phyloP scores from a whole-genome alignment of 192 early-diverging fungal species.

The Coemansia pectinata region DNA sequence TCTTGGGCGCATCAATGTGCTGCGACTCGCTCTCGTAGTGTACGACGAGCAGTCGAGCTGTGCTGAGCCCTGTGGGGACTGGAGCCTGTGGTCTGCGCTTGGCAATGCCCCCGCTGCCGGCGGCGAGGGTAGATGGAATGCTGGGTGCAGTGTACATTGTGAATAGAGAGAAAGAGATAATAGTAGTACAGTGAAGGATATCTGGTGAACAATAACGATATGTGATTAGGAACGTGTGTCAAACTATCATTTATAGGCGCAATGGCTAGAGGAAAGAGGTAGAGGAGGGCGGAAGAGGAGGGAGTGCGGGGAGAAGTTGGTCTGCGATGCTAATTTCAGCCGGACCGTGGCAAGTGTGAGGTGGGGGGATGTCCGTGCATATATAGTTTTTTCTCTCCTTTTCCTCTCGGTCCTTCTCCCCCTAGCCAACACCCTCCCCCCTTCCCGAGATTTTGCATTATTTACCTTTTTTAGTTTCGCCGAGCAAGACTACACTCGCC shows the following conservation, averaged over 20 bases:
- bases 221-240: neutral
- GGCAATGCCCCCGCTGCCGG: conserved; percentile 10
- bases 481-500: neutral
- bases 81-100: conserved; percentile 3
- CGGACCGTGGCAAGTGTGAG: conserved; percentile 1
- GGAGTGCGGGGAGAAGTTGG: neutral
- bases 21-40: neutral
- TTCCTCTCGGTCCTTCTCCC: neutral
- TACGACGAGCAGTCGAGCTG: neutral
- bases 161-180: neutral
- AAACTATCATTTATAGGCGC: neutral
- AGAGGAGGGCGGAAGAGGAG: neutral
- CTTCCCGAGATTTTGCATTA: conserved; percentile 7
- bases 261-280: neutral
- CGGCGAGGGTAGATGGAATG: conserved; percentile 1
- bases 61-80: neutral
- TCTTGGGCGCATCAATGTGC: neutral
- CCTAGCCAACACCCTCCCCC: neutral
- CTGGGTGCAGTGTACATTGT: conserved; percentile 6
- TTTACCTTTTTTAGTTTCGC: conserved; percentile 17
- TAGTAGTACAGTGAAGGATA: neutral
- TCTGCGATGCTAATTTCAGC: conserved; percentile 3
- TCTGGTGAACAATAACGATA: neutral
- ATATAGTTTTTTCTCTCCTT: conserved; percentile 3
- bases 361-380: neutral